Percentiles rank a stretch among this genome's conserved stretches.
These are phyloP conservation scores for Crithidia expoeki DNA, from an alignment of 208 protist species.

Conservation along the genomic window DNA sequence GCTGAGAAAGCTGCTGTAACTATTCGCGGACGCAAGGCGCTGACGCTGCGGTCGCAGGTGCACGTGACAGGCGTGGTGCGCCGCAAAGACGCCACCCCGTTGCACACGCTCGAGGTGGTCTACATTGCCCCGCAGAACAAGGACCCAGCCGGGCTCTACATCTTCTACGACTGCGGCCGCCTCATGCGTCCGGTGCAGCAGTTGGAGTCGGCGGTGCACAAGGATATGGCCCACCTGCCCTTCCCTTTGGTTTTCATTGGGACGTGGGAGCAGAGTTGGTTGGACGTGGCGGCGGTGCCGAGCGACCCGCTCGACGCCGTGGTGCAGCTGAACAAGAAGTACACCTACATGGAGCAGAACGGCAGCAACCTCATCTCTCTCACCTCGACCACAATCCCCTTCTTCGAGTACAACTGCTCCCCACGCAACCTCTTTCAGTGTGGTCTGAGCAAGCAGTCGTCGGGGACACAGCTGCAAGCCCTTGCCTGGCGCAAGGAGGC, in stretches of 20 bases:
- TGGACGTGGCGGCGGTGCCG: slow-evolving; percentile 95
- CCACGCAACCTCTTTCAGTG: slow-evolving; percentile 99
- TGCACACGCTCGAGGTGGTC: slow-evolving; percentile 83
- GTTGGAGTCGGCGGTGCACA: slow-evolving; percentile 52
- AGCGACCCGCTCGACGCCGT: slow-evolving; percentile 88
- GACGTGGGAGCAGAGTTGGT: slow-evolving; percentile 98
- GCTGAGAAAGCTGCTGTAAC: slow-evolving; percentile 43
- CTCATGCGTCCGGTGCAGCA: slow-evolving; percentile 96
- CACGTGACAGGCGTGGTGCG: slow-evolving; percentile 69
- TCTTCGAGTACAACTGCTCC: slow-evolving; percentile 99
- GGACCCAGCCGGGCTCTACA: slow-evolving; percentile 83
- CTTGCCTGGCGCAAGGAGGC: slow-evolving; percentile 96
- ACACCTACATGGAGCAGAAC: slow-evolving; percentile 95
- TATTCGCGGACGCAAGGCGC: slow-evolving; percentile 58
- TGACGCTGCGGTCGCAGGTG: slow-evolving; percentile 49
- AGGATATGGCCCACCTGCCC: slow-evolving; percentile 47
- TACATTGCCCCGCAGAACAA: slow-evolving; percentile 71
- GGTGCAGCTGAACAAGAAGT: slow-evolving; percentile 74
- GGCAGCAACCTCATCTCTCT: slow-evolving; percentile 97
- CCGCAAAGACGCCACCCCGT: slow-evolving; percentile 47
- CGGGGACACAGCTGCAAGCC: slow-evolving; percentile 96
- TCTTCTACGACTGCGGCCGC: slow-evolving; percentile 93
- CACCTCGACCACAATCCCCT: slow-evolving; percentile 98
- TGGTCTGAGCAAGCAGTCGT: slow-evolving; percentile 99
- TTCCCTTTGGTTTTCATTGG: slow-evolving; percentile 93